Evolutionary conservation across 352 stramenopile species (phyloP), one percentile per base, ranked within the genome.

Genomic region (Phytopythium ostracodes): DNA sequence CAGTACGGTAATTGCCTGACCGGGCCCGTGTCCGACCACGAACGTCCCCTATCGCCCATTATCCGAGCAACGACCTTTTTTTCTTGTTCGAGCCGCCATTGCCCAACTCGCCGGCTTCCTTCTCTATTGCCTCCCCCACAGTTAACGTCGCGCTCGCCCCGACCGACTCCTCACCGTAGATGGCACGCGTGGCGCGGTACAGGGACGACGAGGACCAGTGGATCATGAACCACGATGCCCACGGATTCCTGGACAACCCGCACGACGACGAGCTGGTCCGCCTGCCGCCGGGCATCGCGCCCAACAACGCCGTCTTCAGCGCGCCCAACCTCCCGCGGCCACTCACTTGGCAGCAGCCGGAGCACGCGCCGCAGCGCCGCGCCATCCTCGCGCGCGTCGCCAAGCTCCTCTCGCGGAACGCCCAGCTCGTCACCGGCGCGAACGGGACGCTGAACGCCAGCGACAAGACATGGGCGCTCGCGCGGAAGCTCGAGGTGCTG

Each of bases 401-500:
- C 20, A 72, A 84, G 47, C 60, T 94, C 25, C 70, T 94, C 36
- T 66, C 68, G 43, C 78, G 65, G 12, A 92, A 89, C 53, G 79
- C 82, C 31, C 73, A 77, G 64, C 64, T 72, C 20, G 69, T 80
- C 40, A 40, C 62, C 25, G 46, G 15, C 20, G 59, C n/a, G 18
- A 62, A 53, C 46, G 24, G 27, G 25, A 54, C 50, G 29, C n/a
- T 63, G 18, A 22, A 31, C 31, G 44, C 42, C 18, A 56, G 31
- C 49, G 60, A 59, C 46, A 87, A 84, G 71, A 88, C 79, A 44
- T 92, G 81, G 82, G 75, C 78, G 33, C 72, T 94, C 47, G 81
- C 86, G 27, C 73, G 86, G 38, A 94, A 94, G 62, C 72, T 94
- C 42, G 86, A 94, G 60, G 82, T 92, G 55, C 77, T 92, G 44